A percentile compares a stretch with the other conserved stretches of the same genome.
Conservation (phyloP, 1,139 yeast genomes). For the Maudiozyma humilis region DNA sequence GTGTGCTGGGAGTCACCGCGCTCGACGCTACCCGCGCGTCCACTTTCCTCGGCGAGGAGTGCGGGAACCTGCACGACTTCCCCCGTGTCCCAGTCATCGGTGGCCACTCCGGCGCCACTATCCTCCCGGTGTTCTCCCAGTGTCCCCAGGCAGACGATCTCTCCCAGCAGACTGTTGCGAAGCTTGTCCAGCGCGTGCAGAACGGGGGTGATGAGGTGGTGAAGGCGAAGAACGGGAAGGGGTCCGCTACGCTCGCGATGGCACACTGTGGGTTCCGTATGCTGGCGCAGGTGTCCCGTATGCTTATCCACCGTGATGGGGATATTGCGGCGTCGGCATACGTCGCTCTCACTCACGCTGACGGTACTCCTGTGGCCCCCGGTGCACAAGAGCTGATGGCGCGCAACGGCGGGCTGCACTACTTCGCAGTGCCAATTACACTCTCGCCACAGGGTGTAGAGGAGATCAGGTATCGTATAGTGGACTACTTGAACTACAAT, state of each 20-base stretch:
- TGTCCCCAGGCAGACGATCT: slow-evolving; percentile 10
- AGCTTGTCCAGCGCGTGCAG: slow-evolving; percentile 79
- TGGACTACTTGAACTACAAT: slow-evolving; percentile 46
- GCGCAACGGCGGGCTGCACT: slow-evolving; percentile 38
- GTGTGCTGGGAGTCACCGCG: slow-evolving; percentile 87
- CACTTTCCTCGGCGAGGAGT: slow-evolving; percentile 54
- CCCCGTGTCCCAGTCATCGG: slow-evolving; percentile 75
- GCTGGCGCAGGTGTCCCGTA: slow-evolving; percentile 52
- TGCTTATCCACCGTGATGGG: slow-evolving; percentile 32
- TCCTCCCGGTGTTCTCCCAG: slow-evolving; percentile 57
- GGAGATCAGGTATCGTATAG: slow-evolving; percentile 41
- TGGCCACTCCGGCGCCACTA: slow-evolving; percentile 82
- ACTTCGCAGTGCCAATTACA: slow-evolving; percentile 59
- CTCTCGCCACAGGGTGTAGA: slow-evolving; percentile 50
- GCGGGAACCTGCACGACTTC: slow-evolving; percentile 41
- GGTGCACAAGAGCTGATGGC: slow-evolving; percentile 21
- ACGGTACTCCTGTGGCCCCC: slow-evolving; percentile 34
- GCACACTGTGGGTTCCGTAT: slow-evolving; percentile 91
- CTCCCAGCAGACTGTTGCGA: slow-evolving; percentile 47
- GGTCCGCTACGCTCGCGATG: slow-evolving; percentile 93
- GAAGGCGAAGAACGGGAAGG: slow-evolving; percentile 88
- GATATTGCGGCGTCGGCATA: slow-evolving; percentile 12
- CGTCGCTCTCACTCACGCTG: slow-evolving; percentile 17
- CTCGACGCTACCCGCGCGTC: slow-evolving; percentile 86
- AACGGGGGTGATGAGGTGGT: slow-evolving; percentile 98